phyloP scores from a whole-genome alignment of 352 stramenopile species.

The Phytophthora capsici region DNA sequence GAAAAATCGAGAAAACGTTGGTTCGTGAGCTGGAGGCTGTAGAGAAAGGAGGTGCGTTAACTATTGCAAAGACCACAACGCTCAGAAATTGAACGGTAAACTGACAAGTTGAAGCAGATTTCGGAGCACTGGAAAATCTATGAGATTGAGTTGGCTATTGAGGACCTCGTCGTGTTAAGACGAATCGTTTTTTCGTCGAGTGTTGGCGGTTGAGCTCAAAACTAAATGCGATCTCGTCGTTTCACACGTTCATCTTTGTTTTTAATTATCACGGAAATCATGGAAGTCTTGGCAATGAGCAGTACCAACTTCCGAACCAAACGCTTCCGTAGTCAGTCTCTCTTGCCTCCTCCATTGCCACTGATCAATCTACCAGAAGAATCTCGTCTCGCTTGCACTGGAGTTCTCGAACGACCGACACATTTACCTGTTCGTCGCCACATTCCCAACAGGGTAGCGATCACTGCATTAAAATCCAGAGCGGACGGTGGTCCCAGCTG shows the following conservation, averaged over 20 bases:
- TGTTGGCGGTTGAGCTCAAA: slow-evolving; percentile 4
- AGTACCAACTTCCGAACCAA: slow-evolving; percentile 26
- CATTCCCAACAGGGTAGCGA: slow-evolving; percentile 10
- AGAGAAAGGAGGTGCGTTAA: slow-evolving; percentile 21
- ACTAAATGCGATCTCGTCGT: slow-evolving; percentile 5
- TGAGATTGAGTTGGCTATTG: slow-evolving; percentile 51
- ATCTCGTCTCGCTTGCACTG: slow-evolving; percentile 45
- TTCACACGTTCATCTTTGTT: slow-evolving; percentile 15
- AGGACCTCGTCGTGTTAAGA: slow-evolving; percentile 13
- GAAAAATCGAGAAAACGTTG: too few species aligned
- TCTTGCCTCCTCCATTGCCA: slow-evolving; percentile 63
- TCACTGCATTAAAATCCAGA: slow-evolving; percentile 8
- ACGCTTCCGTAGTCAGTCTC: slow-evolving; percentile 34
- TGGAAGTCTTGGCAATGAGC: slow-evolving; percentile 14
- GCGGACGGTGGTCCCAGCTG: neutral
- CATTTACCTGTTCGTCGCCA: slow-evolving; percentile 62
- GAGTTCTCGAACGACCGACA: slow-evolving; percentile 43
- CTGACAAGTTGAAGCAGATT: slow-evolving; percentile 32
- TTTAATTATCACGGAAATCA: neutral
- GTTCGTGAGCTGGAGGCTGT: slow-evolving; percentile 3
- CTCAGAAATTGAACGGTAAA: slow-evolving; percentile 39
- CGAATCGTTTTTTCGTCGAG: too few species aligned
- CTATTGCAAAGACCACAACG: slow-evolving; percentile 30
- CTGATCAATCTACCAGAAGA: slow-evolving; percentile 69
- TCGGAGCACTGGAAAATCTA: slow-evolving; percentile 50